Evolutionary conservation across 331 rosid genomes (phyloP), one percentile per base, ranked within the genome.

Genomic region (Quercus lobata): DNA sequence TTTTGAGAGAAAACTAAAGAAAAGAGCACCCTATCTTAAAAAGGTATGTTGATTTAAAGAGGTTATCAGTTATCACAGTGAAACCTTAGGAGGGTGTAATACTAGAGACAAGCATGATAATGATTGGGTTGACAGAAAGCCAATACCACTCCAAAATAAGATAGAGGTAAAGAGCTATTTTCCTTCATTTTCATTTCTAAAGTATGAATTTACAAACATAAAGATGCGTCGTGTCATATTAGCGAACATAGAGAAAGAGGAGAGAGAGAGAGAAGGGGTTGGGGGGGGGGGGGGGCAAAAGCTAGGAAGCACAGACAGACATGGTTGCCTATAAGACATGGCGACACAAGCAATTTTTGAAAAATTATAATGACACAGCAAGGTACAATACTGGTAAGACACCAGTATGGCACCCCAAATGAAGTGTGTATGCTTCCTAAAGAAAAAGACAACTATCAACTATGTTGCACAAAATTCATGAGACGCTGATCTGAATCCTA

Each of bases 101-200:
- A 37, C 46, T 7, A 37, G 54, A 57, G 24, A 62, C 11, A 62
- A 62, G 9, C 6, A 27, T 27, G 41, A 27, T 14, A 18, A 21
- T 58, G 63, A 57, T 21, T 57, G 24, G 24, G 16, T 19, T 37
- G 46, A 37, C 46, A 37, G 6, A 25, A 17, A 16, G 21, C 35
- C 71, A 30, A 63, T 63, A 2, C 24, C 32, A 63, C 22, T 7
- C 53, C n/a, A 68, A 68, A 66, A 68, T 19, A 8, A 68, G 4
- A 34, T 11, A 72, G 60, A 54, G 57, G 69, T 76, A 66, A 70
- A 29, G n/a, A 22, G 21, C 22, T 21, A 61, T 5, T 57, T 82
- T 78, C 80, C 76, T 83, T 81, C 88, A 78, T 82, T 71, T 74
- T 78, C 77, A 78, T 80, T 83, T 60, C 37, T 35, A 35, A 55